Base-by-base conservation (phyloP, 1,284 basidiomycete species). In the Puccinia novopanici region DNA sequence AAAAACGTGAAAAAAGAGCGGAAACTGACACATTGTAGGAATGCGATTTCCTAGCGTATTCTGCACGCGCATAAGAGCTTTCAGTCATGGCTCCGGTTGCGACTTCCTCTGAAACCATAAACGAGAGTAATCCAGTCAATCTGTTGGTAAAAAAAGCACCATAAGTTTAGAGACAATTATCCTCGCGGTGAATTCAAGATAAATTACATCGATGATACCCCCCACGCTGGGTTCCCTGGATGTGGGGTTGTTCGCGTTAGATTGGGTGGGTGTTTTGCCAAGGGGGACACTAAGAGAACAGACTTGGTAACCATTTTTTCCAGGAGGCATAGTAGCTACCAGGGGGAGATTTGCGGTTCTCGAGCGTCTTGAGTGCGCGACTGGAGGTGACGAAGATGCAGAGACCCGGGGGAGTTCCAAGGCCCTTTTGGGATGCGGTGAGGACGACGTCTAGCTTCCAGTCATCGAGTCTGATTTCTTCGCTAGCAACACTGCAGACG, bases 401-500 rank as follows among this genome's bases (percentile, higher is more conserved):
- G 50, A 99, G 88, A 77, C 96, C 96, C 22, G 96, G 95, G n/a
- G 97, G 97, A 10, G 91, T 91, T 59, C 95, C 93, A 40, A 99
- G 90, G 70, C 97, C 96, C 87, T 99, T 99, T 87, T 99, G 96
- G 81, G 92, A 93, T 15, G 95, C 96, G 19, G 92, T 91, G 74
- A 98, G 86, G 65, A 98, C 91, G 57, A 95, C 90, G 84, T 99
- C 97, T 81, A 99, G 89, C 40, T 90, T 91, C 97, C 96, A 99
- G 22, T 90, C 91, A 84, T 98, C 96, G 88, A 98, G 85, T 80
- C 89, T 90, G 84, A 99, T 96, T 86, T 98, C 94, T 86, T 99
- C 96, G 83, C 92, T 95, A 0, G 93, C 96, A 17, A 98, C 95
- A 9, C 94, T 92, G 88, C 97, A 99, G 42, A 99, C 97, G 59